These are phyloP conservation scores for Backusella liffmaniae DNA, from an alignment of 192 early-diverging fungal species.

Conservation along the genomic window DNA sequence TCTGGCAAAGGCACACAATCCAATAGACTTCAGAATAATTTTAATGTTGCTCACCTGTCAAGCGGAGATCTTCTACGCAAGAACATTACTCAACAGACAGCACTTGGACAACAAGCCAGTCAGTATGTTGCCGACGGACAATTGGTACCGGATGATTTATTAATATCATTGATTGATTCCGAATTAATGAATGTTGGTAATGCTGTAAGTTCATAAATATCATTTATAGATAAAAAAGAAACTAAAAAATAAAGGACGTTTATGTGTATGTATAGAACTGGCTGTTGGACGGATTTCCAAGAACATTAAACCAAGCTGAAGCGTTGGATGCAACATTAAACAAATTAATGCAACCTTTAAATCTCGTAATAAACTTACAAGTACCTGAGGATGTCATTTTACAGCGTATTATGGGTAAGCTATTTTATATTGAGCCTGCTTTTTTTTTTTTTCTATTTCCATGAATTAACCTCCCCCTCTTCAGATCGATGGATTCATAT, in stretches of 20 bases:
- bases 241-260: background rate
- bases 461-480: background rate
- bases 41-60: slow-evolving; percentile 69
- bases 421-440: background rate
- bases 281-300: slow-evolving; percentile 91
- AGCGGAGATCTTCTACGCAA: slow-evolving; percentile 86
- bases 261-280: slow-evolving; percentile 49
- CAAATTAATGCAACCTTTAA: slow-evolving; percentile 60
- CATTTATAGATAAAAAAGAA: background rate
- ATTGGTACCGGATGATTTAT: slow-evolving; percentile 74
- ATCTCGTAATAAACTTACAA: slow-evolving; percentile 85
- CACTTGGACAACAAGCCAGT: slow-evolving; percentile 59
- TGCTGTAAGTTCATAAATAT: slow-evolving; percentile 35
- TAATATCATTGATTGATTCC: slow-evolving; percentile 58
- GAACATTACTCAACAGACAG: slow-evolving; percentile 71
- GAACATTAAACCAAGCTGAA: slow-evolving; percentile 80
- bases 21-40: slow-evolving; percentile 65
- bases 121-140: slow-evolving; percentile 47
- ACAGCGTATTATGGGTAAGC: slow-evolving; percentile 77
- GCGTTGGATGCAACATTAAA: slow-evolving; percentile 63
- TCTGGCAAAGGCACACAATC: slow-evolving; percentile 93
- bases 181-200: slow-evolving; percentile 56
- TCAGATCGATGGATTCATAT: slow-evolving; percentile 93
- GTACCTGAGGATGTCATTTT: slow-evolving; percentile 92
- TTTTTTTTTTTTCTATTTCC: background rate